Evolutionary conservation across 257 asterid species (phyloP).

Genomic region (Jacaranda mimosifolia): DNA sequence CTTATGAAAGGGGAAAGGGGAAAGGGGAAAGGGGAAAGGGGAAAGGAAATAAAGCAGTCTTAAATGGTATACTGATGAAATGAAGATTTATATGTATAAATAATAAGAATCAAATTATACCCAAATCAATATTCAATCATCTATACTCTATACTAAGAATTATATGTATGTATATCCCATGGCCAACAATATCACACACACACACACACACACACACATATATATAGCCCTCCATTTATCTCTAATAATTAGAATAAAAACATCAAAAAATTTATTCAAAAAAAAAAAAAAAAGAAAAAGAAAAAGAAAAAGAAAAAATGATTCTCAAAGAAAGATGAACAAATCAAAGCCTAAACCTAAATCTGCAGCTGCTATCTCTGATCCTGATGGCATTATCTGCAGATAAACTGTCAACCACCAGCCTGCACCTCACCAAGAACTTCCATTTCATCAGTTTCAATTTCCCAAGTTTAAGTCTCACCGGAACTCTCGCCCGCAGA

Average conservation of each 20-base stretch:
- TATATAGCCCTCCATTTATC: conserved; percentile 1
- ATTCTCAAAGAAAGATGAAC: neutral
- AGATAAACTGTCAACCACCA: conserved; percentile 66
- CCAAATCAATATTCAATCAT: no score
- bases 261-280: neutral
- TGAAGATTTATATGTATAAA: neutral
- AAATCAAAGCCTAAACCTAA: conserved; percentile 76
- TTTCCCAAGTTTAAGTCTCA: conserved; percentile 75
- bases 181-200: conserved; percentile 1
- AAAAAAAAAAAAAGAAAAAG: neutral
- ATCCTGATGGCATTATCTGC: conserved; percentile 64
- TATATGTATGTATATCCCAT: neutral
- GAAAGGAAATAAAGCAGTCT: neutral
- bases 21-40: neutral
- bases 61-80: neutral
- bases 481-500: conserved; percentile 77
- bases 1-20: neutral
- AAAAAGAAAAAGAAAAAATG: neutral
- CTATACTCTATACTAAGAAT: no score
- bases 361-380: conserved; percentile 69
- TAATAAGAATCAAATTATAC: neutral
- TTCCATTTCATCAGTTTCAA: conserved; percentile 89
- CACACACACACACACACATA: neutral
- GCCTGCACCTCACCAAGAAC: conserved; percentile 81
- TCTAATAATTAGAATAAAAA: neutral